Evolutionary conservation across 345 rosid genomes (phyloP), one percentile per base, ranked within the genome.

Genomic region (Hibiscus trionum): DNA sequence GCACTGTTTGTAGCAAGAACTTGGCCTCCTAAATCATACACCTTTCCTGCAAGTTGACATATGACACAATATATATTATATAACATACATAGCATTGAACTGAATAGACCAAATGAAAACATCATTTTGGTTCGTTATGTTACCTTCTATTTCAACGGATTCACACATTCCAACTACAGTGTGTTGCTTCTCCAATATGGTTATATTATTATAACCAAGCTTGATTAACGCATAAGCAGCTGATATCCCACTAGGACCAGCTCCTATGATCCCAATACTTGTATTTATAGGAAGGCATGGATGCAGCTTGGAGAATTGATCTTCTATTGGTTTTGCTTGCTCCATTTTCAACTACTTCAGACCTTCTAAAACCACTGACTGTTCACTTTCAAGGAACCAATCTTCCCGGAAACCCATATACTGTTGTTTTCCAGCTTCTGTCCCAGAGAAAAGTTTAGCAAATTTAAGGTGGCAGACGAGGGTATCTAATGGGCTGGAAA

Each of bases 1-100:
- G 93, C 88, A 16, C 89, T 85, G 65, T 88, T 88, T 24, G 87
- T 86, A 15, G 93, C 93, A 16, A 86, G 85, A 75, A 88, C 93
- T 81, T 88, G 93, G 66, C 93, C 93, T 15, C 93, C 90, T 68
- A 88, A 78, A 75, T 86, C 93, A 74, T 88, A 88, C 59, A 81
- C 78, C 70, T 77, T 86, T 61, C 93, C 93, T 88, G 82, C 15
- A 73, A 7, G 49, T 10, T 62, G 16, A 61, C 9, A 9, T 37
- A 66, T 15, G 55, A 16, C 11, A 67, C 46, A 57, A 10, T 55
- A 55, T 19, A 6, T 55, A 55, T 17, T 26, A 56, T 15, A 12
- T 24, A 26, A 58, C 14, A 71, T 21, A 14, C 33, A 17, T 2
- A 47, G 17, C 71, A 24, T 44, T 65, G 12, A 65, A 42, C 33